A percentile compares a stretch with the other conserved stretches of the same genome.
Evolutionary conservation across 2,329 filamentous ascomycete species (phyloP).

Genomic region (Fonsecaea nubica): DNA sequence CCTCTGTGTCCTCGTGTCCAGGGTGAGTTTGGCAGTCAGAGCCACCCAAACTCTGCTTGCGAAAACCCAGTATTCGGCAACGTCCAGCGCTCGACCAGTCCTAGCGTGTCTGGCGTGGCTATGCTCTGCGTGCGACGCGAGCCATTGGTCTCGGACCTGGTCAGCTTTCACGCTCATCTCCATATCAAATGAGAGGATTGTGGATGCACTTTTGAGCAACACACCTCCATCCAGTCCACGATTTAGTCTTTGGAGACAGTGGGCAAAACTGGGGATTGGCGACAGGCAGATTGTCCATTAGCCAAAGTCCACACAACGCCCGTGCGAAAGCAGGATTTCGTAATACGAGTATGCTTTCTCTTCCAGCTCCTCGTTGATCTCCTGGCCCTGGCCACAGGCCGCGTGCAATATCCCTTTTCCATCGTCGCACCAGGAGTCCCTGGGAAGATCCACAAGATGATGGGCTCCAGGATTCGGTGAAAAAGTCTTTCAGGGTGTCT

Average conservation of each 20-base stretch:
- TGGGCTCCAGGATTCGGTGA: neutral
- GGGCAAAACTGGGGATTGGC: slow-evolving; percentile 2
- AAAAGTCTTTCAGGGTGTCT: neutral
- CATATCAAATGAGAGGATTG: neutral
- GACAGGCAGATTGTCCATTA: neutral
- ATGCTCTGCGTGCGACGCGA: neutral
- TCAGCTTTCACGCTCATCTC: slow-evolving; percentile 2
- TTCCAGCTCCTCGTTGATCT: neutral
- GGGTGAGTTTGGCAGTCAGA: neutral
- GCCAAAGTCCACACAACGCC: neutral
- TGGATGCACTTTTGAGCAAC: neutral
- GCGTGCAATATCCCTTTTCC: neutral
- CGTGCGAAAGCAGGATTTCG: neutral
- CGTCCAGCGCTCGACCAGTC: neutral
- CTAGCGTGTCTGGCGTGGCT: slow-evolving; percentile 8
- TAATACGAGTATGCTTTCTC: neutral
- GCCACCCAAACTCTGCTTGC: neutral
- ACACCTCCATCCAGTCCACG: neutral
- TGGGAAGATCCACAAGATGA: neutral
- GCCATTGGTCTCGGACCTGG: neutral
- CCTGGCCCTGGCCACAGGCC: neutral
- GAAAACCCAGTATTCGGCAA: slow-evolving; percentile 7
- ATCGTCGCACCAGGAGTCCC: neutral
- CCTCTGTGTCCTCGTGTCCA: no score
- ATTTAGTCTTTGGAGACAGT: neutral